Percentiles rank a stretch among this genome's conserved stretches.
These are phyloP conservation scores for Petunia hybrid DNA, from an alignment of 305 asterid genomes.

Conservation along the genomic window DNA sequence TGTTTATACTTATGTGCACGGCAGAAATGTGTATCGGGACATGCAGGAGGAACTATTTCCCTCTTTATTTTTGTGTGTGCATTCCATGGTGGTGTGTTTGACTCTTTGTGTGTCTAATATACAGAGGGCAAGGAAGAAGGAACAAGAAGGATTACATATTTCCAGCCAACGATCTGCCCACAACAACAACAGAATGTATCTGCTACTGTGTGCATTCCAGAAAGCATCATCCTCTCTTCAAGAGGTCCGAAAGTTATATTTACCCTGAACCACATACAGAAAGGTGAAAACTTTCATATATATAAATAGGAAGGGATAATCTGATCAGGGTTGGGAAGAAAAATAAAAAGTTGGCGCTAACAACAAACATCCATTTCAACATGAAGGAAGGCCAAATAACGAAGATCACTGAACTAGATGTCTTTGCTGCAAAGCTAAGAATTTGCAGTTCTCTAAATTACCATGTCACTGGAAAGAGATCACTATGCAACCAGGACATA, in stretches of 20 bases:
- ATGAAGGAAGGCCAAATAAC: not conserved
- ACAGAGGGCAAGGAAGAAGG: slow-evolving; percentile 7
- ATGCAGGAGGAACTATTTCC: slow-evolving; percentile 6
- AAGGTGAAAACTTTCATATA: slow-evolving; percentile 10
- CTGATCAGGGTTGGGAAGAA: not conserved
- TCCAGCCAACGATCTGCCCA: slow-evolving; percentile 88
- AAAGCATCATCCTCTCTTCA: slow-evolving; percentile 80
- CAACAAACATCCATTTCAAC: not conserved
- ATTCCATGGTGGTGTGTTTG: not conserved
- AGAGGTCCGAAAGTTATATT: slow-evolving; percentile 69
- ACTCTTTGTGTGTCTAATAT: not conserved
- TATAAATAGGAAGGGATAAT: not conserved
- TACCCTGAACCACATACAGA: slow-evolving; percentile 45
- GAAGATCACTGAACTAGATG: not conserved
- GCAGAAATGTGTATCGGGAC: not conserved
- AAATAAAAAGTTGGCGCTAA: not conserved
- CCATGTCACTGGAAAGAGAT: slow-evolving; percentile 4
- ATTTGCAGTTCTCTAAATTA: not conserved
- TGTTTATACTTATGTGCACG: not conserved
- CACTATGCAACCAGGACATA: not conserved
- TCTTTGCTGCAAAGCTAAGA: not conserved
- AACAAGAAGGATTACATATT: slow-evolving; percentile 57
- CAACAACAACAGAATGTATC: slow-evolving; percentile 80
- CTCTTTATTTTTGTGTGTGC: not conserved
- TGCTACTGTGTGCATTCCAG: slow-evolving; percentile 81